Evolutionary conservation across 73 alveolate species (phyloP).

Genomic region (Tetrahymena elliotti): DNA sequence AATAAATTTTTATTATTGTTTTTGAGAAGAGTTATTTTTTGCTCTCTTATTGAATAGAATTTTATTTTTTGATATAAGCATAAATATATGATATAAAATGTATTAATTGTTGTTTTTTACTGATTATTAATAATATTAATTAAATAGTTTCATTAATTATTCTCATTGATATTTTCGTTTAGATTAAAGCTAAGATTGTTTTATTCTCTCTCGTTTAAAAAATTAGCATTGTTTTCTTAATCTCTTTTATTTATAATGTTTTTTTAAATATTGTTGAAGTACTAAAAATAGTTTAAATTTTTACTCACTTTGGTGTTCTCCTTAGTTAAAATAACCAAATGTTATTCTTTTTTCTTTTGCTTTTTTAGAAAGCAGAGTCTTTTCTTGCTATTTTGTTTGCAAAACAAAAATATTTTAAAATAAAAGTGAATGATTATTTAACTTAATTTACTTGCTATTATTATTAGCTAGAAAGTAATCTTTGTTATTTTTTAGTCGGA

Average conservation of each 20-base stretch:
- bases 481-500: not conserved
- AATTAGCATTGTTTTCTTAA: not conserved
- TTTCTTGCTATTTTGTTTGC: no score
- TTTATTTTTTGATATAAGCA: no score
- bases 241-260: not conserved
- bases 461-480: not conserved
- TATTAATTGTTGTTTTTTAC: no score
- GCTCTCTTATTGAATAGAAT: no score
- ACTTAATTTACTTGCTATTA: not conserved
- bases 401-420: no score
- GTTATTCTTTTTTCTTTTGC: not conserved
- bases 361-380: not conserved
- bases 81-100: no score
- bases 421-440: not conserved
- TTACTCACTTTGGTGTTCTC: not conserved
- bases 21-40: no score
- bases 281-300: no score
- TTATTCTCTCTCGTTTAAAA: not conserved
- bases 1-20: no score
- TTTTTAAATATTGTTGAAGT: no score
- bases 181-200: not conserved
- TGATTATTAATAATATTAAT: no score
- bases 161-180: not conserved
- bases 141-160: not conserved
- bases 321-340: not conserved